These are phyloP conservation scores for Fusarium stilboides DNA, from an alignment of 2,329 filamentous ascomycete genomes.

Conservation along the genomic window DNA sequence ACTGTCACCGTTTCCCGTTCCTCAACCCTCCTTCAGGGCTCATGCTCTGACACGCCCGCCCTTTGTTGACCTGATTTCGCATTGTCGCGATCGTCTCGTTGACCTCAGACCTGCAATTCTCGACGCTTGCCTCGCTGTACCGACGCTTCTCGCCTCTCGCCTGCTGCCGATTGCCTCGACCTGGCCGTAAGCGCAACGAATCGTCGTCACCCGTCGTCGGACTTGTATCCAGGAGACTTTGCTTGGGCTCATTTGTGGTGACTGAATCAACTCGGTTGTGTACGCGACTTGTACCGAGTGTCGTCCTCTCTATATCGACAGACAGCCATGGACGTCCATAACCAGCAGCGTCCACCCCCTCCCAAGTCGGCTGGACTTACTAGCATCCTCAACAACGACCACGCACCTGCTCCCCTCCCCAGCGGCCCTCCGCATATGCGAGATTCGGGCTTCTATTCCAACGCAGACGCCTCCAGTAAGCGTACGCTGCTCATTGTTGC, in stretches of 20 bases:
- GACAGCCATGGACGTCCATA: slow-evolving; percentile 50
- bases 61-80: slow-evolving; percentile 15
- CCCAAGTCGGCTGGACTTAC: slow-evolving; percentile 57
- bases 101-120: slow-evolving; percentile 13
- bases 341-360: slow-evolving; percentile 49
- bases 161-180: slow-evolving; percentile 14
- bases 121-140: slow-evolving; percentile 17
- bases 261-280: slow-evolving; percentile 17
- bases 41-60: slow-evolving; percentile 40
- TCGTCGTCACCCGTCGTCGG: neutral
- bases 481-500: slow-evolving; percentile 52
- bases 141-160: slow-evolving; percentile 23
- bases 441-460: slow-evolving; percentile 63
- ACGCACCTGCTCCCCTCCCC: slow-evolving; percentile 44
- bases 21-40: slow-evolving; percentile 23
- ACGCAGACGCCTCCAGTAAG: slow-evolving; percentile 60
- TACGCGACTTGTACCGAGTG: slow-evolving; percentile 20
- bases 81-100: slow-evolving; percentile 30
- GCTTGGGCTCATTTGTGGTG: slow-evolving; percentile 11
- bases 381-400: slow-evolving; percentile 59
- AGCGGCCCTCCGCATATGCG: slow-evolving; percentile 55
- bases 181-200: slow-evolving; percentile 24
- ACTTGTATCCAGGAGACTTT: slow-evolving; percentile 23
- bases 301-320: slow-evolving; percentile 22
- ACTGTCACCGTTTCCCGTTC: slow-evolving; percentile 4